Evolutionary conservation across 1,284 basidiomycete genomes (phyloP).

Genomic region (Apiotrichum veenhuisii): DNA sequence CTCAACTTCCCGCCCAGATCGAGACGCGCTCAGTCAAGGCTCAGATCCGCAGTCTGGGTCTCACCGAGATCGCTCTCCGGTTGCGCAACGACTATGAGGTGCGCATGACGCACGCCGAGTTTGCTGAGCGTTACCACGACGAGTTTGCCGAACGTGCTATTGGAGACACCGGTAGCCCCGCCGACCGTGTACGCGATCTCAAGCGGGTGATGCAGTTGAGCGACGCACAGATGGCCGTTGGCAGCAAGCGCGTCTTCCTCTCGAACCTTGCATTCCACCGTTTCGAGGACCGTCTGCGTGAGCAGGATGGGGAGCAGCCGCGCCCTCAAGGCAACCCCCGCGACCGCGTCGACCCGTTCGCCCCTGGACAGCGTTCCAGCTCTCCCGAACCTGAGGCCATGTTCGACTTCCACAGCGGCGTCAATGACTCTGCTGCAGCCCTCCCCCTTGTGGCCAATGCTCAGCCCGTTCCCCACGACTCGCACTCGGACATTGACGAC

Average conservation of each 20-base stretch:
- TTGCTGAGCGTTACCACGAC: slow-evolving; percentile 73
- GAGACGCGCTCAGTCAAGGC: slow-evolving; percentile 89
- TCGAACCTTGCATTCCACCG: slow-evolving; percentile 81
- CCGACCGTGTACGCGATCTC: slow-evolving; percentile 48
- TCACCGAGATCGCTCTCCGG: slow-evolving; percentile 73
- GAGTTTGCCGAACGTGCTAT: slow-evolving; percentile 51
- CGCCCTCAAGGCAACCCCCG: slow-evolving; percentile 9
- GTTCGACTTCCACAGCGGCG: slow-evolving; percentile 25
- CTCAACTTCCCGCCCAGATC: slow-evolving; percentile 86
- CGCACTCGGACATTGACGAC: slow-evolving; percentile 63
- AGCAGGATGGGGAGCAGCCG: slow-evolving; percentile 76
- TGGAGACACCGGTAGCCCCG: slow-evolving; percentile 44
- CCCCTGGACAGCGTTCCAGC: slow-evolving; percentile 56
- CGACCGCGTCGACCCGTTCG: slow-evolving; percentile 61
- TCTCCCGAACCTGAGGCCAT: slow-evolving; percentile 22
- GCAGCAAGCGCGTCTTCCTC: slow-evolving; percentile 83
- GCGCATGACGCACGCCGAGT: slow-evolving; percentile 81
- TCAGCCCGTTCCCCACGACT: slow-evolving; percentile 64
- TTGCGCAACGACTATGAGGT: slow-evolving; percentile 68
- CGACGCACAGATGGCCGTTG: slow-evolving; percentile 73
- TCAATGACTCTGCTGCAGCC: slow-evolving; percentile 50
- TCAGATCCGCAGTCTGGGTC: slow-evolving; percentile 76
- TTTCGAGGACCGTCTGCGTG: slow-evolving; percentile 81
- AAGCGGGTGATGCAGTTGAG: slow-evolving; percentile 62
- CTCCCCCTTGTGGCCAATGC: slow-evolving; percentile 69